Evolutionary conservation across 129 eudicot species (phyloP).

Genomic region (Flaveria robusta): DNA sequence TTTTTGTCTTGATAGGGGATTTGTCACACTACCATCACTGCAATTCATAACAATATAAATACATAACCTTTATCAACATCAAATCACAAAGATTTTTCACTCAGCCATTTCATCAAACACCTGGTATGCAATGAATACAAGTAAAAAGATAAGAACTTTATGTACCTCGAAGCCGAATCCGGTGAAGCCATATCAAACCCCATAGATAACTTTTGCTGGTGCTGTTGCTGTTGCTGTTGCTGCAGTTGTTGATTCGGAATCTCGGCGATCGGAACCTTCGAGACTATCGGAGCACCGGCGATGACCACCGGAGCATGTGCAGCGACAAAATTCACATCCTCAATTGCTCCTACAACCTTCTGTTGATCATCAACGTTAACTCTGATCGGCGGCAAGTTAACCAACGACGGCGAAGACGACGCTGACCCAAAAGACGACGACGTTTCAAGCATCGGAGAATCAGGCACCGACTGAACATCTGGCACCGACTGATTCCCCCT

Average conservation of each 20-base stretch:
- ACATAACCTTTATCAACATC: too few relatives aligned
- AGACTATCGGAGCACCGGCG: slow-evolving; percentile 28
- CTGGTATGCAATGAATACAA: slow-evolving; percentile 5
- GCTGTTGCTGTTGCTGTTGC: slow-evolving; percentile 43
- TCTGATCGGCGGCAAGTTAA: slow-evolving; percentile 69
- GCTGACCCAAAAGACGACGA: slow-evolving; percentile 81
- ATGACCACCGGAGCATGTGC: slow-evolving; percentile 37
- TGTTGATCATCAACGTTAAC: slow-evolving; percentile 52
- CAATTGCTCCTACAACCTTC: slow-evolving; percentile 43
- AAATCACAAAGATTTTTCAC: slow-evolving; percentile 18
- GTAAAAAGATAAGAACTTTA: background rate
- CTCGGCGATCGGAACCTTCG: slow-evolving; percentile 35
- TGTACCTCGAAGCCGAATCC: slow-evolving; percentile 76
- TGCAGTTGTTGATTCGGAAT: slow-evolving; percentile 15
- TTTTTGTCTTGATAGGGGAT: slow-evolving; percentile 52
- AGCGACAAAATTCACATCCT: slow-evolving; percentile 47
- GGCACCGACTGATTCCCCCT: slow-evolving; percentile 24
- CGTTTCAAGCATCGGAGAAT: slow-evolving; percentile 68
- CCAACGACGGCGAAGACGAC: slow-evolving; percentile 59
- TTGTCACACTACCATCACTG: slow-evolving; percentile 77
- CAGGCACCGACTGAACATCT: slow-evolving; percentile 72
- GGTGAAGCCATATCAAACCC: slow-evolving; percentile 66
- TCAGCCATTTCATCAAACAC: slow-evolving; percentile 26
- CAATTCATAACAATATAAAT: slow-evolving; percentile 23
- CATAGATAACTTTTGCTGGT: slow-evolving; percentile 38